These are phyloP conservation scores for Madurella mycetomatis DNA, from an alignment of 2,329 filamentous ascomycete genomes.

Conservation along the genomic window DNA sequence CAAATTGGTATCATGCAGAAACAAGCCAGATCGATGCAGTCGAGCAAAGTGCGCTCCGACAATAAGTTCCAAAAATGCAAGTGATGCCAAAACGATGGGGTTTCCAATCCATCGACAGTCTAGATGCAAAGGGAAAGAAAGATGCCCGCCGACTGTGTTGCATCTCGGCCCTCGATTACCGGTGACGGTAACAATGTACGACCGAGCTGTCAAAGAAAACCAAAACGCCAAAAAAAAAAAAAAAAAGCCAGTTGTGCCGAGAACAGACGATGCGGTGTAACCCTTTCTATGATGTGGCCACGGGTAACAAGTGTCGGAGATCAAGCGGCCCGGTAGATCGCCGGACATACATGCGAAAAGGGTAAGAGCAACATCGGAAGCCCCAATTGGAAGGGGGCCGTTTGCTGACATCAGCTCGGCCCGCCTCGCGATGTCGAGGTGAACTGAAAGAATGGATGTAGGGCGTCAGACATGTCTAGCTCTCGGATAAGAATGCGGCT, in stretches of 20 bases:
- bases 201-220: too few relatives aligned
- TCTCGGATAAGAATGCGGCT: not conserved
- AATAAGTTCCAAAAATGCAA: not conserved
- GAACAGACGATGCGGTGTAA: conserved; percentile 10
- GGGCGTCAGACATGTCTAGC: conserved; percentile 1
- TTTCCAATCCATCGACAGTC: not conserved
- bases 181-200: not conserved
- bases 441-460: not conserved
- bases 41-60: not conserved
- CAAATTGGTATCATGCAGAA: conserved; percentile 19
- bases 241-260: not conserved
- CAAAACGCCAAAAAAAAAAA: not conserved
- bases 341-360: not conserved
- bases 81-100: not conserved
- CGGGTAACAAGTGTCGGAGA: conserved; percentile 1
- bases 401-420: conserved; percentile 11
- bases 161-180: not conserved
- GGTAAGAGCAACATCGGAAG: not conserved
- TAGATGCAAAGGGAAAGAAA: not conserved
- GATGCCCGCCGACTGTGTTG: not conserved
- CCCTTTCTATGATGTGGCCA: not conserved
- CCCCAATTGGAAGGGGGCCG: not conserved
- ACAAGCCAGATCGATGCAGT: not conserved
- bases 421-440: not conserved
- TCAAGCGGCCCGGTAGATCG: not conserved